phyloP scores from a whole-genome alignment of 2,329 filamentous ascomycete species.

The Nemania sp. region DNA sequence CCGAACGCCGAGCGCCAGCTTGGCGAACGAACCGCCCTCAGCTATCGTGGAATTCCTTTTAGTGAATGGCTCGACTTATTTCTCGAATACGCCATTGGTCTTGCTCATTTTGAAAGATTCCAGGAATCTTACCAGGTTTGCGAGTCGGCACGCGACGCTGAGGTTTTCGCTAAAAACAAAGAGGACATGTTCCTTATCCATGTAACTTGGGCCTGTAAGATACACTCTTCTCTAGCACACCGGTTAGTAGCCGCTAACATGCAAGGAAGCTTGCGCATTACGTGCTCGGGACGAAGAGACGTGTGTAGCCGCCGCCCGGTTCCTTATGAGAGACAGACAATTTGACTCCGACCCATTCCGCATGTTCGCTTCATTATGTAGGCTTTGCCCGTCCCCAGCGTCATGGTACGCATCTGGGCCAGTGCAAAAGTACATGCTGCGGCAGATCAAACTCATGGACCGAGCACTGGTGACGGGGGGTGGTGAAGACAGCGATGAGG shows the following conservation, averaged over 20 bases:
- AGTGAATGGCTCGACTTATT: constrained; percentile 90
- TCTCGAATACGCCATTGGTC: constrained; percentile 83
- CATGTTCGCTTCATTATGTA: constrained; percentile 82
- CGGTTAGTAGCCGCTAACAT: constrained; percentile 35
- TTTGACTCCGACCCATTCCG: constrained; percentile 86
- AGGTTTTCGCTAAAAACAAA: constrained; percentile 80
- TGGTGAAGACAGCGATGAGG: constrained; percentile 56
- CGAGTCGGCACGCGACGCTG: constrained; percentile 81
- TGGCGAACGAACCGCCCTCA: constrained; percentile 49
- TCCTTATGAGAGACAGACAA: constrained; percentile 85
- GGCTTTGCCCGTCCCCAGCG: constrained; percentile 77
- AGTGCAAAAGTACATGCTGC: constrained; percentile 89
- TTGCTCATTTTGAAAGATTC: constrained; percentile 75
- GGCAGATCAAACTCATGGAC: constrained; percentile 92
- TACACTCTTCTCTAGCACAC: not conserved
- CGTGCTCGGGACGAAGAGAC: constrained; percentile 83
- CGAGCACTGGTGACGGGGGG: constrained; percentile 64
- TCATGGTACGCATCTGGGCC: constrained; percentile 84
- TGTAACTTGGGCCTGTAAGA: constrained; percentile 78
- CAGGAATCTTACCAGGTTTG: constrained; percentile 84
- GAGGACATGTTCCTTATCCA: constrained; percentile 79
- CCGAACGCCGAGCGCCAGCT: constrained; percentile 49
- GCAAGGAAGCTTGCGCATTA: constrained; percentile 78
- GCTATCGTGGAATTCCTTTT: constrained; percentile 80
- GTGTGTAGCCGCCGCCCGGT: constrained; percentile 78